Conservation (phyloP, 768 basidiomycete species). For the Candolleomyces eurysporus region DNA sequence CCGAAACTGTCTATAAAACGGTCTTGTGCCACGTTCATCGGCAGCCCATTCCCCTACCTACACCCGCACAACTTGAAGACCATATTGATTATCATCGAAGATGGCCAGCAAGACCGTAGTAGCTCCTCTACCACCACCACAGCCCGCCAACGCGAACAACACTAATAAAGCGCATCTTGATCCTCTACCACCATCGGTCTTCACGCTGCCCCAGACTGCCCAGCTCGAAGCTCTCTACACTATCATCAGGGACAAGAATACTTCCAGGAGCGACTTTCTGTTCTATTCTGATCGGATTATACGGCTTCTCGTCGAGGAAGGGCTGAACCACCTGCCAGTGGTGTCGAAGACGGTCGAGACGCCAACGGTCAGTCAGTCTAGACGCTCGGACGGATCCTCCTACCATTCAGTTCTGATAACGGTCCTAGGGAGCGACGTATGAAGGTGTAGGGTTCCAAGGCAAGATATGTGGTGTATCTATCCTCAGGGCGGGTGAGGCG, state of each 20-base stretch:
- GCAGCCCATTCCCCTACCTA: background rate
- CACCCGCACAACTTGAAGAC: background rate
- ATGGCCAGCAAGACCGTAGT: constrained; percentile 34
- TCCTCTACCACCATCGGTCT: constrained; percentile 75
- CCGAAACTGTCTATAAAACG: no score
- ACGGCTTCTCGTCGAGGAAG: constrained; percentile 75
- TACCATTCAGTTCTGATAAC: background rate
- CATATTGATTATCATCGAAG: background rate
- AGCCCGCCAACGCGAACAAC: constrained; percentile 31
- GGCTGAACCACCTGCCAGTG: constrained; percentile 81
- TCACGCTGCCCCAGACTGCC: constrained; percentile 83
- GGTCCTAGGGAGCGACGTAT: constrained; percentile 67
- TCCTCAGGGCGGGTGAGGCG: constrained; percentile 92
- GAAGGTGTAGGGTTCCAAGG: constrained; percentile 95
- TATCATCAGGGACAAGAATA: constrained; percentile 88
- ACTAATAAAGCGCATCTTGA: constrained; percentile 36
- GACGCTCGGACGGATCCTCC: background rate
- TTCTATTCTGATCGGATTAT: constrained; percentile 96
- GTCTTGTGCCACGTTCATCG: background rate
- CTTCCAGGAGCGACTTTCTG: constrained; percentile 89
- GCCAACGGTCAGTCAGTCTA: constrained; percentile 60
- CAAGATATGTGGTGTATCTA: constrained; percentile 95
- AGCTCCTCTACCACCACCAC: constrained; percentile 30
- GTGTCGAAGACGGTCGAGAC: constrained; percentile 76
- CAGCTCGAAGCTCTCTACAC: constrained; percentile 96